These are phyloP conservation scores for Rutidosis leptorrhynchoides DNA, from an alignment of 129 eudicot species.

Conservation along the genomic window DNA sequence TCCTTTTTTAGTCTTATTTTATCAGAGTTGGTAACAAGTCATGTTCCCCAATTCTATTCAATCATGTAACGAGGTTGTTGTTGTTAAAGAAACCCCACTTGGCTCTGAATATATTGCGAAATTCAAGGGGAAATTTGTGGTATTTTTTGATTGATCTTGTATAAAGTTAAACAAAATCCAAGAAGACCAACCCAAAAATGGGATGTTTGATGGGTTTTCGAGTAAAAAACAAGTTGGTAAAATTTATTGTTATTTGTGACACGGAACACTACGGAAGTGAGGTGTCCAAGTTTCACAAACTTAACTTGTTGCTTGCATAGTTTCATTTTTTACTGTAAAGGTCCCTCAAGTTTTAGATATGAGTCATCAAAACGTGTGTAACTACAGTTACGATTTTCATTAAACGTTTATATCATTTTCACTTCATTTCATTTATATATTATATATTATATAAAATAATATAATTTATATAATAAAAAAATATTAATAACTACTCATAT, in stretches of 20 bases:
- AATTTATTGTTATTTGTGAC: neutral
- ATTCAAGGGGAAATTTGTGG: slow-evolving; percentile 37
- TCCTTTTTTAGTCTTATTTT: too few relatives aligned
- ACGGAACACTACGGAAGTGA: slow-evolving; percentile 15
- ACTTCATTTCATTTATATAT: too few relatives aligned
- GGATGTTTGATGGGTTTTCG: slow-evolving; percentile 34
- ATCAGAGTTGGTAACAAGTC: slow-evolving; percentile 12
- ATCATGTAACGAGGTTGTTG: slow-evolving; percentile 22
- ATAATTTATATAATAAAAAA: too few relatives aligned
- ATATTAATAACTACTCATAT: too few relatives aligned
- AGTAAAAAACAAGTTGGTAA: slow-evolving; percentile 12
- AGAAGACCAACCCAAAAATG: slow-evolving; percentile 37
- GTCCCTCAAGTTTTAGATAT: too few relatives aligned
- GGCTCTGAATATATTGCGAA: slow-evolving; percentile 37
- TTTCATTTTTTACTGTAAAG: too few relatives aligned
- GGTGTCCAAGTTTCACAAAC: neutral
- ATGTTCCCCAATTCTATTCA: slow-evolving; percentile 39
- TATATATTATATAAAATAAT: too few relatives aligned
- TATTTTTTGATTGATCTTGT: slow-evolving; percentile 35
- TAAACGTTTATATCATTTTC: too few relatives aligned
- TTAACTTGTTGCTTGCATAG: too few relatives aligned
- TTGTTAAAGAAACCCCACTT: slow-evolving; percentile 41
- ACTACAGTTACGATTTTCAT: too few relatives aligned
- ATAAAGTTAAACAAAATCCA: slow-evolving; percentile 39
- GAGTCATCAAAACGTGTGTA: too few relatives aligned